Conservation (phyloP, 2,329 filamentous ascomycete species). For the Ascochyta lentis region DNA sequence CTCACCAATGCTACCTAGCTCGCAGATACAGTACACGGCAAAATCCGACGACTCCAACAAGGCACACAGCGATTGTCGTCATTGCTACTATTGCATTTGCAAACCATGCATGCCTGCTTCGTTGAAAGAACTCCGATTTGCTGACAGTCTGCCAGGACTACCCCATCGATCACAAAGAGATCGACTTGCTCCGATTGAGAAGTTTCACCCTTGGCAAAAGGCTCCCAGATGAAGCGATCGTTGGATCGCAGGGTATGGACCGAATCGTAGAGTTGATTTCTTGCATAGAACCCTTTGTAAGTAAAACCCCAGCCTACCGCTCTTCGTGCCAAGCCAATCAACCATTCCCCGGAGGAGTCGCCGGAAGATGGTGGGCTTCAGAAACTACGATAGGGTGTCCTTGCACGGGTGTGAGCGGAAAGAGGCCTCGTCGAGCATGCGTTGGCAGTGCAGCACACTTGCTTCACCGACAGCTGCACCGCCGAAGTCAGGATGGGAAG, state of each 20-base stretch:
- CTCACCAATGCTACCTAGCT: not conserved
- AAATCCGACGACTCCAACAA: not conserved
- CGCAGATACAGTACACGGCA: not conserved
- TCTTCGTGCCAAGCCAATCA: not conserved
- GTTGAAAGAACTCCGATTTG: constrained; percentile 13
- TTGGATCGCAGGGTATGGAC: constrained; percentile 67
- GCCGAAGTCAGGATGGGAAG: constrained; percentile 17
- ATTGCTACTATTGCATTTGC: not conserved
- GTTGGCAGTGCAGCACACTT: constrained; percentile 44
- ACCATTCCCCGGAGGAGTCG: constrained; percentile 3
- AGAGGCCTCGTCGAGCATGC: constrained; percentile 30
- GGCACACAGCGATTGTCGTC: not conserved
- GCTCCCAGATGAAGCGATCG: constrained; percentile 69
- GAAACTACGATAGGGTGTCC: constrained; percentile 23
- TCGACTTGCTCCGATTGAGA: constrained; percentile 78
- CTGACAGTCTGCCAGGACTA: constrained; percentile 67
- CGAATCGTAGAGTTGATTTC: constrained; percentile 69
- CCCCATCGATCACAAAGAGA: constrained; percentile 74
- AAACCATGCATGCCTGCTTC: not conserved
- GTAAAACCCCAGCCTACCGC: constrained; percentile 46
- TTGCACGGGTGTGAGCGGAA: constrained; percentile 21
- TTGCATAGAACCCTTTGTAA: constrained; percentile 80
- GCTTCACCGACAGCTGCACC: constrained; percentile 32
- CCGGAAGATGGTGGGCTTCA: constrained; percentile 1
- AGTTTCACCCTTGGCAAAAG: constrained; percentile 77